phyloP scores from a whole-genome alignment of 73 alveolate species.

The Tetrahymena borealis region DNA sequence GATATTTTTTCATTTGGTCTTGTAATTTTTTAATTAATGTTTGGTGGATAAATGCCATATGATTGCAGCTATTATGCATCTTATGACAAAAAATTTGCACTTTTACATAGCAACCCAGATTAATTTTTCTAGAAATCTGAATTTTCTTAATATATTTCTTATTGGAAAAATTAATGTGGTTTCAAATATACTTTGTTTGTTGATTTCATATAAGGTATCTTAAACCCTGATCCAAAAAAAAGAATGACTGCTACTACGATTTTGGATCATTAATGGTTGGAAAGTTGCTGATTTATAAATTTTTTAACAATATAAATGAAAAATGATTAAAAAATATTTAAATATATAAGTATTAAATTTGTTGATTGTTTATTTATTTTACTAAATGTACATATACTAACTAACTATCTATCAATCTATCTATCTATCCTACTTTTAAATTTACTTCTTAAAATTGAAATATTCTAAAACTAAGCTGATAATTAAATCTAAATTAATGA shows the following conservation, averaged over 20 bases:
- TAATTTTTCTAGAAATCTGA: not conserved
- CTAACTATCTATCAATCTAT: no score
- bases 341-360: no score
- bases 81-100: not conserved
- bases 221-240: not conserved
- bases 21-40: not conserved
- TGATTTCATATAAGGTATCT: not conserved
- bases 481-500: no score
- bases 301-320: no score
- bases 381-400: no score
- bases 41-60: not conserved
- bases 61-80: not conserved
- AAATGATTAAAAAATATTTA: no score
- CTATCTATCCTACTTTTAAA: no score
- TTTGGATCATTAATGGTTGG: not conserved
- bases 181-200: not conserved
- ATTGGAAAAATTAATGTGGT: not conserved
- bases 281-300: not conserved
- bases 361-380: no score
- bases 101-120: not conserved
- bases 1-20: not conserved
- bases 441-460: no score
- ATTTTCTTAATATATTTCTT: not conserved
- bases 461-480: no score
- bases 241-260: not conserved